A percentile compares a stretch with the other conserved stretches of the same genome.
These are phyloP conservation scores for Coemansia sp. DNA, from an alignment of 192 early-diverging fungal species.

Conservation along the genomic window DNA sequence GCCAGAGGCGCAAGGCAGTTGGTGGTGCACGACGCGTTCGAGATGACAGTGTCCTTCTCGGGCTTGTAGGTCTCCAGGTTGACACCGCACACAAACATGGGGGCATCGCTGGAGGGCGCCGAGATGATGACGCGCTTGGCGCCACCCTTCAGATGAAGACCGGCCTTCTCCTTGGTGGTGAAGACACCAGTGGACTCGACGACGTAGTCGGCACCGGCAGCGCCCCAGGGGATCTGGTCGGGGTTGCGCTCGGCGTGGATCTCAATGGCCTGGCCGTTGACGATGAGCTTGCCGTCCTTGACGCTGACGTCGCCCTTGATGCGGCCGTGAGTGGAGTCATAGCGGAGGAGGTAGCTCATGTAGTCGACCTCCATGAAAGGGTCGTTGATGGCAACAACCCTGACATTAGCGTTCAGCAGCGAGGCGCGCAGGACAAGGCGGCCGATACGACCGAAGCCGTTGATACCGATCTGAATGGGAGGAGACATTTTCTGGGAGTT, in stretches of 20 bases:
- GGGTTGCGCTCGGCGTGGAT: slow-evolving; percentile 81
- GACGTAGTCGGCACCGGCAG: slow-evolving; percentile 81
- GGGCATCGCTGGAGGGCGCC: slow-evolving; percentile 94
- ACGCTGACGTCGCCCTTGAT: slow-evolving; percentile 81
- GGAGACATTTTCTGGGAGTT: slow-evolving; percentile 17
- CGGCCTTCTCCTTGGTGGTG: slow-evolving; percentile 87
- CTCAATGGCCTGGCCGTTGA: slow-evolving; percentile 81
- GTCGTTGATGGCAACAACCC: slow-evolving; percentile 94
- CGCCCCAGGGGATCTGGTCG: slow-evolving; percentile 87
- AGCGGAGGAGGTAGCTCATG: slow-evolving; percentile 98
- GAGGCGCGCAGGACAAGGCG: slow-evolving; percentile 94
- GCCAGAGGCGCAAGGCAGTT: slow-evolving; percentile 98
- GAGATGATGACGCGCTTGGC: slow-evolving; percentile 99
- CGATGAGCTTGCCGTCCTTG: slow-evolving; percentile 85
- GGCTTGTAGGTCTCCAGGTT: slow-evolving; percentile 94
- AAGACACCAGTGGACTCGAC: slow-evolving; percentile 99
- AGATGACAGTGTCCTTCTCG: slow-evolving; percentile 76
- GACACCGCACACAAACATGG: slow-evolving; percentile 98
- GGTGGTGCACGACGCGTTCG: slow-evolving; percentile 99
- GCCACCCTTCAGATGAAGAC: slow-evolving; percentile 84
- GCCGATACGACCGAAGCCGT: slow-evolving; percentile 96
- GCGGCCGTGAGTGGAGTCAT: slow-evolving; percentile 98
- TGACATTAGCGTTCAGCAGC: slow-evolving; percentile 65
- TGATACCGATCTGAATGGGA: slow-evolving; percentile 62
- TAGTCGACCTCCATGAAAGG: slow-evolving; percentile 95